phyloP scores from a whole-genome alignment of 805 yeast species.

The Pichia rugopelliculosa region DNA sequence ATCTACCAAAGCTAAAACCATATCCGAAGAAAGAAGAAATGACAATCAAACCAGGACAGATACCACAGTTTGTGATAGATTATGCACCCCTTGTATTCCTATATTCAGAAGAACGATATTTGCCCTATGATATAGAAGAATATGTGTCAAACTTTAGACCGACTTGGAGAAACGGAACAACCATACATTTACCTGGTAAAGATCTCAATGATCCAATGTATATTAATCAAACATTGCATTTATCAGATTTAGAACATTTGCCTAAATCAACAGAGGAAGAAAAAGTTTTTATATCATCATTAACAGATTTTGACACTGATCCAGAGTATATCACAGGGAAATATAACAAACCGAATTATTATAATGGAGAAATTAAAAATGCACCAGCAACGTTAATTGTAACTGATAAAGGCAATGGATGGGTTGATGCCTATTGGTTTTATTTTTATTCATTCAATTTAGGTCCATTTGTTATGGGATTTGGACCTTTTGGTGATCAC shows the following conservation, averaged over 20 bases:
- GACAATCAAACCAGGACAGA: slow-evolving; percentile 42
- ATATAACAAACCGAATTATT: slow-evolving; percentile 57
- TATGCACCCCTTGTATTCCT: slow-evolving; percentile 75
- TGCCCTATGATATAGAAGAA: slow-evolving; percentile 73
- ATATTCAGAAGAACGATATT: slow-evolving; percentile 80
- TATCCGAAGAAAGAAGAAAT: slow-evolving; percentile 30
- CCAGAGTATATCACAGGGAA: slow-evolving; percentile 86
- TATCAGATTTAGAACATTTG: slow-evolving; percentile 31
- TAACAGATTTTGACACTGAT: slow-evolving; percentile 58
- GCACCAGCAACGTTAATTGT: slow-evolving; percentile 81
- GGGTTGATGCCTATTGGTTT: slow-evolving; percentile 96
- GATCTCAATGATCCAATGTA: slow-evolving; percentile 11
- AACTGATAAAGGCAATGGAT: slow-evolving; percentile 88
- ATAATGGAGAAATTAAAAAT: slow-evolving; percentile 59
- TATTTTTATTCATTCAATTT: slow-evolving; percentile 89
- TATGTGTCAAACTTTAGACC: slow-evolving; percentile 63
- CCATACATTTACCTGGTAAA: slow-evolving; percentile 22
- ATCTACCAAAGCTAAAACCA: slow-evolving; percentile 31
- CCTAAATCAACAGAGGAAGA: slow-evolving; percentile 23
- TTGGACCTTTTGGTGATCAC: slow-evolving; percentile 95
- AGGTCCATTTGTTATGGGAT: slow-evolving; percentile 97
- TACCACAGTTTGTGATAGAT: slow-evolving; percentile 58
- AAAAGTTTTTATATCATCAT: slow-evolving; percentile 53
- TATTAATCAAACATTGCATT: slow-evolving; percentile 14
- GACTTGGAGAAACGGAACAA: slow-evolving; percentile 42